These are phyloP conservation scores for Margaritispora aquatica DNA, from an alignment of 495 filamentous ascomycete genomes.

Conservation along the genomic window DNA sequence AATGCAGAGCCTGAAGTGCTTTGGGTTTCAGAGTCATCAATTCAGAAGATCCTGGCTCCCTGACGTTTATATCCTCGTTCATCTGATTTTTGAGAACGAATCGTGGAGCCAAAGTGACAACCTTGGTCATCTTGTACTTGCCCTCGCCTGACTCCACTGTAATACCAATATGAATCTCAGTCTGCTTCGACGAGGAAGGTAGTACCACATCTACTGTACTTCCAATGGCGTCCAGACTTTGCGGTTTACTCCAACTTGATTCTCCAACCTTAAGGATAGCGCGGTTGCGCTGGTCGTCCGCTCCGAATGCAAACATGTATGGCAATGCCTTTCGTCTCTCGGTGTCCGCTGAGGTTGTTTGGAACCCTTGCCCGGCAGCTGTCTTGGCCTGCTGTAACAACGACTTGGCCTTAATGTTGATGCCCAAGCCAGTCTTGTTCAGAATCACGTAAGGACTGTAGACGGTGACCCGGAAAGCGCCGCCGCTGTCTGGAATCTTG, in stretches of 20 bases:
- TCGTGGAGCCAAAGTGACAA: constrained; percentile 86
- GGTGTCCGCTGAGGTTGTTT: constrained; percentile 24
- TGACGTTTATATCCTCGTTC: constrained; percentile 76
- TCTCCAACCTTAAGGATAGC: constrained; percentile 80
- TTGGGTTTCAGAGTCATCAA: constrained; percentile 69
- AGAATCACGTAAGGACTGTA: constrained; percentile 90
- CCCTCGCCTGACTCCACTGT: constrained; percentile 86
- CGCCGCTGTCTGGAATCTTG: constrained; percentile 86
- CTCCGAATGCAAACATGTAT: constrained; percentile 91
- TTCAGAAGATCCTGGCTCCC: constrained; percentile 82
- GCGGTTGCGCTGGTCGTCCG: constrained; percentile 82
- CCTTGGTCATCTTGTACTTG: constrained; percentile 95
- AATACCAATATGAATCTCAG: constrained; percentile 85
- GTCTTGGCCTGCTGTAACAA: constrained; percentile 76
- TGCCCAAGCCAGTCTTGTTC: constrained; percentile 88
- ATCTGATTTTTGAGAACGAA: constrained; percentile 94
- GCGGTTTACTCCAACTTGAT: constrained; percentile 91
- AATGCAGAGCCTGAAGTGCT: constrained; percentile 76
- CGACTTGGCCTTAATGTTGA: constrained; percentile 83
- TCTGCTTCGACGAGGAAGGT: constrained; percentile 59
- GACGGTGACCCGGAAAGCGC: constrained; percentile 90
- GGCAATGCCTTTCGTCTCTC: constrained; percentile 62
- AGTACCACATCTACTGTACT: constrained; percentile 82
- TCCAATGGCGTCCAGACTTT: constrained; percentile 97
- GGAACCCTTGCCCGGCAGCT: constrained; percentile 62